Percentiles rank a stretch among this genome's conserved stretches.
Conservation (phyloP, 1,284 basidiomycete species). For the Cutaneotrichosporon sp. region DNA sequence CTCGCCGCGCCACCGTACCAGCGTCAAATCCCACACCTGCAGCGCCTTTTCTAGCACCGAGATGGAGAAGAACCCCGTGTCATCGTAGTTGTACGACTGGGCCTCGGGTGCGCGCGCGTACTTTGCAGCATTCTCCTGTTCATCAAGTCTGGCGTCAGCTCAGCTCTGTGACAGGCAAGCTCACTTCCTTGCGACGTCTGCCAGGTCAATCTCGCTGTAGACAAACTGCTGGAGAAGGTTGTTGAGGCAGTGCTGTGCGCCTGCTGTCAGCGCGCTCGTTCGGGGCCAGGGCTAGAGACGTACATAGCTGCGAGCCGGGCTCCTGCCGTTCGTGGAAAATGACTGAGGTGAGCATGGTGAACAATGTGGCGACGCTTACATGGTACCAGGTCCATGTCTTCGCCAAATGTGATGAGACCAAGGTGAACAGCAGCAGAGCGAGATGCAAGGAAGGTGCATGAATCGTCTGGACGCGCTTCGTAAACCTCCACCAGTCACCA, state of each 20-base stretch:
- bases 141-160: constrained; percentile 45
- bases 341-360: constrained; percentile 17
- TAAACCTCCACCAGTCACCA: neutral
- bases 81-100: constrained; percentile 77
- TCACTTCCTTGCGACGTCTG: constrained; percentile 62
- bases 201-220: constrained; percentile 79
- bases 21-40: constrained; percentile 72
- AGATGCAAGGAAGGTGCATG: neutral
- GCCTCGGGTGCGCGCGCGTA: constrained; percentile 35
- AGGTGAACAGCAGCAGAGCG: neutral
- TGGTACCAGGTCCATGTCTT: constrained; percentile 13
- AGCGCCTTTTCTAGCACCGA: constrained; percentile 55
- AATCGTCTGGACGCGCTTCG: neutral
- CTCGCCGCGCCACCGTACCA: constrained; percentile 79
- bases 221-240: constrained; percentile 49
- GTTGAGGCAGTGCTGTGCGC: constrained; percentile 51
- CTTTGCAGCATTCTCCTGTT: constrained; percentile 47
- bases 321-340: constrained; percentile 49
- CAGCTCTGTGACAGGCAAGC: constrained; percentile 18
- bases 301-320: constrained; percentile 47
- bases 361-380: neutral
- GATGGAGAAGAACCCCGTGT: constrained; percentile 82
- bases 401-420: neutral
- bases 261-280: constrained; percentile 17
- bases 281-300: neutral